A percentile compares a stretch with the other conserved stretches of the same genome.
Evolutionary conservation across 768 basidiomycete species (phyloP).

Genomic region (Podaxis sp.): DNA sequence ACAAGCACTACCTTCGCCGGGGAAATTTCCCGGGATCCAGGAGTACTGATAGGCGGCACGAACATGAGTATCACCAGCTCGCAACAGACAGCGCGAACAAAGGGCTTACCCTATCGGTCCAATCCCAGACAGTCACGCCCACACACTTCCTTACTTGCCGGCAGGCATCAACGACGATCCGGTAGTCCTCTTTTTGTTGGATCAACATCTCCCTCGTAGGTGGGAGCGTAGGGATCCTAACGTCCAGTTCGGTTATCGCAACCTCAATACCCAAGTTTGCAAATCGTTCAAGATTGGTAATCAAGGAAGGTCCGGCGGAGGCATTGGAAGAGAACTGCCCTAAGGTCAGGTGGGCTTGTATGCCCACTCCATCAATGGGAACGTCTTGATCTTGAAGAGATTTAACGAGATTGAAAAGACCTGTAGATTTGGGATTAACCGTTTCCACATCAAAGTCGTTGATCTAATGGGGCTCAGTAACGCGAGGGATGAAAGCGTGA

Average conservation of each 20-base stretch:
- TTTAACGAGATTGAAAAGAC: slow-evolving; percentile 35
- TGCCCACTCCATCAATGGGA: slow-evolving; percentile 61
- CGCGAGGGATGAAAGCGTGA: not conserved
- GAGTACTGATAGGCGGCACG: not conserved
- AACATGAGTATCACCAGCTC: not conserved
- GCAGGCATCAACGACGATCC: slow-evolving; percentile 55
- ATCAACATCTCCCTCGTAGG: slow-evolving; percentile 43
- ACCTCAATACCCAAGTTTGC: slow-evolving; percentile 63
- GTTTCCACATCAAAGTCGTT: not conserved
- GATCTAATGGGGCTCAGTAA: not conserved
- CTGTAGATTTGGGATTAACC: not conserved
- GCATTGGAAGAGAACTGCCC: slow-evolving; percentile 36
- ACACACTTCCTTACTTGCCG: slow-evolving; percentile 39
- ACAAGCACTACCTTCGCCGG: not conserved
- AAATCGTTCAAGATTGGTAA: slow-evolving; percentile 49
- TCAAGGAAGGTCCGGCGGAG: slow-evolving; percentile 34
- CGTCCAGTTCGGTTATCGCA: slow-evolving; percentile 69
- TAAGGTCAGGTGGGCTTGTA: slow-evolving; percentile 60
- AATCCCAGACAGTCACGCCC: slow-evolving; percentile 47
- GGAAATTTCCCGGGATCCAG: not conserved
- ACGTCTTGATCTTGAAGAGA: slow-evolving; percentile 43
- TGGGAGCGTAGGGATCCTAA: slow-evolving; percentile 52
- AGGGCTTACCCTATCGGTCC: slow-evolving; percentile 32
- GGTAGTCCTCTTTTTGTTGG: slow-evolving; percentile 59
- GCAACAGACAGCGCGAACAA: not conserved